These are phyloP conservation scores for Sarocladiaceae sp. DNA, from an alignment of 2,329 filamentous ascomycete species.

Conservation along the genomic window DNA sequence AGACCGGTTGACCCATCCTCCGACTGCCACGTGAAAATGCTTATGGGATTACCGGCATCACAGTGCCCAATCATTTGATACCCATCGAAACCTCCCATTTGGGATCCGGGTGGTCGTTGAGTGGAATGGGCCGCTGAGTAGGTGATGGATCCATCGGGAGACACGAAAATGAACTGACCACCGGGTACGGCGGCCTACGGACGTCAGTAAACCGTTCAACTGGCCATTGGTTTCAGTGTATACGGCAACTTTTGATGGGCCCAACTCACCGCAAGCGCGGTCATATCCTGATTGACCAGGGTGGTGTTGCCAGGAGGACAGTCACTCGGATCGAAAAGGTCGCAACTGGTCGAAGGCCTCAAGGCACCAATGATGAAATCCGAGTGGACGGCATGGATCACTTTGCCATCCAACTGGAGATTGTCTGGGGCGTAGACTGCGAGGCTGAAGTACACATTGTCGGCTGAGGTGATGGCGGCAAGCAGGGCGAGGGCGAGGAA, in stretches of 20 bases:
- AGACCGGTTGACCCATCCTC: conserved; percentile 16
- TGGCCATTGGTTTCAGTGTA: no score
- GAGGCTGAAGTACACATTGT: conserved; percentile 19
- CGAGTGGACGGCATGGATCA: conserved; percentile 21
- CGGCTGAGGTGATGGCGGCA: not conserved
- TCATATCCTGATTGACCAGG: conserved; percentile 22
- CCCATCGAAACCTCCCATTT: conserved; percentile 40
- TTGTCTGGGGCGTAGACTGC: conserved; percentile 17
- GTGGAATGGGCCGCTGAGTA: conserved; percentile 52
- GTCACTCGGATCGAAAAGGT: conserved; percentile 12
- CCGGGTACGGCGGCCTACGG: conserved; percentile 49
- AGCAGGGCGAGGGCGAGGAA: not conserved
- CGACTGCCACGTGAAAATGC: conserved; percentile 19
- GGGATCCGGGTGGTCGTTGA: conserved; percentile 42
- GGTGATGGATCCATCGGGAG: conserved; percentile 43
- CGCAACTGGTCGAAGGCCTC: conserved; percentile 20
- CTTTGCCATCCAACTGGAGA: conserved; percentile 16
- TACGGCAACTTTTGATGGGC: no score
- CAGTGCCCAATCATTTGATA: conserved; percentile 18
- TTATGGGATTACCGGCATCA: conserved; percentile 17
- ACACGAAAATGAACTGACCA: conserved; percentile 56
- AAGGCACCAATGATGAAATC: conserved; percentile 22
- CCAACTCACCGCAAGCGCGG: conserved; percentile 19
- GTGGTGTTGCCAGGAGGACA: conserved; percentile 22
- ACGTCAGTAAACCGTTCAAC: not conserved